A percentile compares a stretch with the other conserved stretches of the same genome.
Conservation (phyloP, 805 yeast species). For the Metschnikowia lunata region DNA sequence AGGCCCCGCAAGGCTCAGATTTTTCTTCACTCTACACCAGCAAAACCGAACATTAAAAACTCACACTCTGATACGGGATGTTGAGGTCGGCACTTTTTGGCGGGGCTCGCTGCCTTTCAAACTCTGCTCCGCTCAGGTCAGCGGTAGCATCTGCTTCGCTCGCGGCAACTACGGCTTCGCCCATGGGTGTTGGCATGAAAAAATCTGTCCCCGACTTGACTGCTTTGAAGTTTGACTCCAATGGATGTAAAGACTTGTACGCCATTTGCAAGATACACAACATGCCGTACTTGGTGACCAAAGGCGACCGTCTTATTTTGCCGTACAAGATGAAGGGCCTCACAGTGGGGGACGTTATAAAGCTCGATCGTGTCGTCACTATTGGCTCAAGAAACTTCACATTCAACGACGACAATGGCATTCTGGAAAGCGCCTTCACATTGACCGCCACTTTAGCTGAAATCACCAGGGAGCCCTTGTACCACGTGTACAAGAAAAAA, state of each 20-base stretch:
- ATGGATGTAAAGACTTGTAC: slow-evolving; percentile 52
- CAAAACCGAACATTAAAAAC: too few species aligned
- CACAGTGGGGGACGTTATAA: slow-evolving; percentile 76
- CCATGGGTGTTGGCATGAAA: background rate
- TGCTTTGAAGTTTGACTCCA: slow-evolving; percentile 63
- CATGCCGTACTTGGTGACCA: slow-evolving; percentile 82
- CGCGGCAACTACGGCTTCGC: background rate
- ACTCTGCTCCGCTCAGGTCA: slow-evolving; percentile 8
- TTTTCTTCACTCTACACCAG: too few species aligned
- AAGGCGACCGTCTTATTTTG: slow-evolving; percentile 78
- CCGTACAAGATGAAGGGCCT: slow-evolving; percentile 77
- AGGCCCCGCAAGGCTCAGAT: too few species aligned
- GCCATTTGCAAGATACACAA: slow-evolving; percentile 80
- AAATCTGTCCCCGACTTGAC: slow-evolving; percentile 38
- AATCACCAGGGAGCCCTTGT: slow-evolving; percentile 76
- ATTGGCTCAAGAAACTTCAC: slow-evolving; percentile 85
- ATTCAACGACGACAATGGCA: slow-evolving; percentile 39
- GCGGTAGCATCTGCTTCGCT: slow-evolving; percentile 1
- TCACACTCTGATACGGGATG: slow-evolving; percentile 1
- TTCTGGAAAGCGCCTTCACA: slow-evolving; percentile 49
- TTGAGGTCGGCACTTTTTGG: slow-evolving; percentile 9
- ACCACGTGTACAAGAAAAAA: slow-evolving; percentile 51
- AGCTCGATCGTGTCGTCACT: slow-evolving; percentile 69
- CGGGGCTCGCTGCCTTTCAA: slow-evolving; percentile 10
- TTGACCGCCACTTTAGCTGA: slow-evolving; percentile 81